A percentile compares a stretch with the other conserved stretches of the same genome.
Conservation (phyloP, 2,329 filamentous ascomycete species). For the Sporothrix humicola region DNA sequence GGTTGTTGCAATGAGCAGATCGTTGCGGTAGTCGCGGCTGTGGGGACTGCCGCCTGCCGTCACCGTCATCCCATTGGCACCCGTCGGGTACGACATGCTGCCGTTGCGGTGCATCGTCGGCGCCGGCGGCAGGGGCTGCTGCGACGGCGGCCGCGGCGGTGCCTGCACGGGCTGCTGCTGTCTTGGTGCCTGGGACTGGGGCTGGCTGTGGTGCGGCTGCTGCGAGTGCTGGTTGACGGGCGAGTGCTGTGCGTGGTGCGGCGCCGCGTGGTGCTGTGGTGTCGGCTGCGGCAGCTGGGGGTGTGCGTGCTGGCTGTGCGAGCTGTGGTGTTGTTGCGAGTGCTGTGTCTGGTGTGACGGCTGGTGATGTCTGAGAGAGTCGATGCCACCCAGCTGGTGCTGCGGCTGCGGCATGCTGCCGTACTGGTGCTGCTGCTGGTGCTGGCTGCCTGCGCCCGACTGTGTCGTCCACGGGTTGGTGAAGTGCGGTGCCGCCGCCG, state of each 20-base stretch:
- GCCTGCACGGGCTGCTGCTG: not conserved
- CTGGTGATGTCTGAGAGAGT: slow-evolving; percentile 61
- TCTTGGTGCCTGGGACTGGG: slow-evolving; percentile 37
- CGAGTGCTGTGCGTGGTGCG: slow-evolving; percentile 33
- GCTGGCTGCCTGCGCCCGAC: slow-evolving; percentile 48
- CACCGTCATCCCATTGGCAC: not conserved
- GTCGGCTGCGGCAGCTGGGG: slow-evolving; percentile 23
- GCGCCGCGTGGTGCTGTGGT: slow-evolving; percentile 20
- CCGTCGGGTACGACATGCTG: slow-evolving; percentile 2
- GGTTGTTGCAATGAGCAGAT: slow-evolving; percentile 25
- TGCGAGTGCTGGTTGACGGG: slow-evolving; percentile 25
- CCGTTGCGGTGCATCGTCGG: slow-evolving; percentile 39
- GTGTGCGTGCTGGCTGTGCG: slow-evolving; percentile 9
- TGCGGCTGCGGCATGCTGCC: slow-evolving; percentile 59
- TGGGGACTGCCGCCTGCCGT: slow-evolving; percentile 67
- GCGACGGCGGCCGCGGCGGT: slow-evolving; percentile 40
- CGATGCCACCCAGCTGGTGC: slow-evolving; percentile 60
- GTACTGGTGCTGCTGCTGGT: slow-evolving; percentile 59
- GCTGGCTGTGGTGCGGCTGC: slow-evolving; percentile 41
- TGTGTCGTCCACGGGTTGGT: slow-evolving; percentile 82
- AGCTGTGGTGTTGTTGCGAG: slow-evolving; percentile 37
- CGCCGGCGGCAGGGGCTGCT: slow-evolving; percentile 52
- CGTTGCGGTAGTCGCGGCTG: slow-evolving; percentile 9
- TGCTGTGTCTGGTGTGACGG: slow-evolving; percentile 43
- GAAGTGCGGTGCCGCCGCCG: slow-evolving; percentile 66